Evolutionary conservation across 371 early-diverging fungal species (phyloP).

Genomic region (Mortierella sp.): DNA sequence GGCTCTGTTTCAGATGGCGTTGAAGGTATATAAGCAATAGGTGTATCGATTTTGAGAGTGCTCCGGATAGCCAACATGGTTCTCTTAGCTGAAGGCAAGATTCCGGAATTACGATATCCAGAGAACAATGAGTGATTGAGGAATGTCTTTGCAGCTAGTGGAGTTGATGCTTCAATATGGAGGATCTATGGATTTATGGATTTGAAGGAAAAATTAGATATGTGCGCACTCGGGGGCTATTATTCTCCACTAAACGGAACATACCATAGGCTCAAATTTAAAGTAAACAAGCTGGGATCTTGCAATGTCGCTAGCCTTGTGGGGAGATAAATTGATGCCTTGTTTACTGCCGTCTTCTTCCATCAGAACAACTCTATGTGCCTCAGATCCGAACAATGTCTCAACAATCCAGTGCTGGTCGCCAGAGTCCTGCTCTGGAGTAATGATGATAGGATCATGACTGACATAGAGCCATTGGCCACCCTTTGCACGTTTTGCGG

Average conservation of each 20-base stretch:
- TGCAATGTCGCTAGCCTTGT: constrained; percentile 20
- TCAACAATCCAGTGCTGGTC: constrained; percentile 54
- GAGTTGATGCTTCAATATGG: constrained; percentile 71
- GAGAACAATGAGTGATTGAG: constrained; percentile 64
- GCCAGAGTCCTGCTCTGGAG: constrained; percentile 15
- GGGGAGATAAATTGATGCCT: neutral
- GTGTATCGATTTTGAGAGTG: constrained; percentile 72
- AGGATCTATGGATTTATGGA: constrained; percentile 58
- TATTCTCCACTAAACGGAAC: neutral
- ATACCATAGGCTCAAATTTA: constrained; percentile 77
- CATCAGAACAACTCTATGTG: constrained; percentile 45
- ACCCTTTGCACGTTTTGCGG: constrained; percentile 61
- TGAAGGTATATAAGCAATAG: constrained; percentile 65
- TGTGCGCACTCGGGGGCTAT: neutral
- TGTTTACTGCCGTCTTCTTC: constrained; percentile 1
- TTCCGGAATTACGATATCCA: constrained; percentile 75
- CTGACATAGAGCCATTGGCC: constrained; percentile 73
- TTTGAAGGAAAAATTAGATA: neutral
- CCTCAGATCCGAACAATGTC: constrained; percentile 59
- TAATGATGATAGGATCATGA: constrained; percentile 67
- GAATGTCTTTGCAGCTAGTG: constrained; percentile 65
- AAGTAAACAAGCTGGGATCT: constrained; percentile 61
- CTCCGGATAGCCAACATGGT: constrained; percentile 74
- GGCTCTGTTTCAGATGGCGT: constrained; percentile 9
- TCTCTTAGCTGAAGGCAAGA: constrained; percentile 67